Percentiles rank a stretch among this genome's conserved stretches.
These are phyloP conservation scores for Solanum chacoense DNA, from an alignment of 305 asterid genomes.

Conservation along the genomic window DNA sequence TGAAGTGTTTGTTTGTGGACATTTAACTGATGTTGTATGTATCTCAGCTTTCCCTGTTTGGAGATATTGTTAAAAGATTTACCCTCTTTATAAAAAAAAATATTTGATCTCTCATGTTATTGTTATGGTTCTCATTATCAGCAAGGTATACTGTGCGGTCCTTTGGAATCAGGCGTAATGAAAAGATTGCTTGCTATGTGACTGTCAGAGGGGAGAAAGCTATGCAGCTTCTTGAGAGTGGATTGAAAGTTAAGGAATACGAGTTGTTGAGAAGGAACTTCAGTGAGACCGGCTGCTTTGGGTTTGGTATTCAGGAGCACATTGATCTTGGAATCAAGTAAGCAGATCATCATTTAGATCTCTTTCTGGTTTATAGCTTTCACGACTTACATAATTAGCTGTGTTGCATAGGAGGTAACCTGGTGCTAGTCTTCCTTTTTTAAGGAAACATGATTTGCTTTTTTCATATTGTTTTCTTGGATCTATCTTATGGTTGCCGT, in stretches of 20 bases:
- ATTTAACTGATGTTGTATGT: not conserved
- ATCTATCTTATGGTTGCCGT: not conserved
- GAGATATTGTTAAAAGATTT: not conserved
- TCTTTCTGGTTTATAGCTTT: not conserved
- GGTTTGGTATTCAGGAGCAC: conserved; percentile 34
- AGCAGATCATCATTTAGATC: not conserved
- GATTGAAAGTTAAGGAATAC: conserved; percentile 75
- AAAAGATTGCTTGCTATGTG: conserved; percentile 61
- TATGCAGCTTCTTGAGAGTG: conserved; percentile 84
- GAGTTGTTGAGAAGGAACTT: conserved; percentile 60
- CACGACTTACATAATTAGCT: not conserved
- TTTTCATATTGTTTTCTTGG: not conserved
- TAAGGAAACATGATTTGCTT: not conserved
- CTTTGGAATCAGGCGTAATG: conserved; percentile 78
- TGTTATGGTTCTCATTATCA: conserved; percentile 12
- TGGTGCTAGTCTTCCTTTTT: not conserved
- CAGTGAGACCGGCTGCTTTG: conserved; percentile 32
- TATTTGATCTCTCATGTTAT: not conserved
- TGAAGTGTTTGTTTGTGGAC: not conserved
- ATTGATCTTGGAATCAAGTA: conserved; percentile 32
- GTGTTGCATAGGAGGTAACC: not conserved
- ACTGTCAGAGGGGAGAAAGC: conserved; percentile 86
- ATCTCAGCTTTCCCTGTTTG: not conserved
- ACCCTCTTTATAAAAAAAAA: not conserved
- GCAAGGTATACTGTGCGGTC: conserved; percentile 76